Evolutionary conservation across 352 stramenopile genomes (phyloP).

Genomic region (Globisporangium recalcitrans): DNA sequence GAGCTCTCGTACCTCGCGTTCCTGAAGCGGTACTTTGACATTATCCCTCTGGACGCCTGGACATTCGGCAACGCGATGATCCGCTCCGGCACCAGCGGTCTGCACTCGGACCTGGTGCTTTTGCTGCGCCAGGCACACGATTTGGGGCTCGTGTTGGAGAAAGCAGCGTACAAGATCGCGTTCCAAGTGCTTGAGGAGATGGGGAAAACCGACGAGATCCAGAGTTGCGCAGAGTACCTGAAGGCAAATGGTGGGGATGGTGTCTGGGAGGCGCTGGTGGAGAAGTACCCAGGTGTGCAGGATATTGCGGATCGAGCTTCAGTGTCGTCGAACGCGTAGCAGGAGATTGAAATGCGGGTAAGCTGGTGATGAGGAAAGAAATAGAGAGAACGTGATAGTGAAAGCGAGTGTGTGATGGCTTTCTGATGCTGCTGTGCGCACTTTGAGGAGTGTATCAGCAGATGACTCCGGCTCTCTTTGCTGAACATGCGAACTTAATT

Average conservation of each 20-base stretch:
- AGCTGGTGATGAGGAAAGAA: neutral
- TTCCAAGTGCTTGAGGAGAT: constrained; percentile 35
- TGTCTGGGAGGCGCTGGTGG: constrained; percentile 28
- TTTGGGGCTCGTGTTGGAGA: constrained; percentile 32
- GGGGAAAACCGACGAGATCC: constrained; percentile 23
- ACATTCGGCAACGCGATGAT: constrained; percentile 50
- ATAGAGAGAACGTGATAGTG: neutral
- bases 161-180: constrained; percentile 39
- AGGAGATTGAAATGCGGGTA: neutral
- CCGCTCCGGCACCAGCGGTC: constrained; percentile 36
- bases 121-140: constrained; percentile 38
- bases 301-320: constrained; percentile 19
- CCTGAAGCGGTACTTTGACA: constrained; percentile 41
- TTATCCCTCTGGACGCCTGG: constrained; percentile 46
- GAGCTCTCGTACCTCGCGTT: constrained; percentile 53
- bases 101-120: constrained; percentile 39
- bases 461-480: neutral
- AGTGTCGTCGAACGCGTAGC: neutral
- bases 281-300: constrained; percentile 31
- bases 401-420: neutral
- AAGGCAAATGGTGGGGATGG: constrained; percentile 26
- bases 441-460: neutral
- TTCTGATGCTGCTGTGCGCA: too few relatives aligned
- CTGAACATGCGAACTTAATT: neutral
- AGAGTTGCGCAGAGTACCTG: constrained; percentile 18